Base-by-base conservation (phyloP, 345 rosid species). In the Euphorbia lathyris region DNA sequence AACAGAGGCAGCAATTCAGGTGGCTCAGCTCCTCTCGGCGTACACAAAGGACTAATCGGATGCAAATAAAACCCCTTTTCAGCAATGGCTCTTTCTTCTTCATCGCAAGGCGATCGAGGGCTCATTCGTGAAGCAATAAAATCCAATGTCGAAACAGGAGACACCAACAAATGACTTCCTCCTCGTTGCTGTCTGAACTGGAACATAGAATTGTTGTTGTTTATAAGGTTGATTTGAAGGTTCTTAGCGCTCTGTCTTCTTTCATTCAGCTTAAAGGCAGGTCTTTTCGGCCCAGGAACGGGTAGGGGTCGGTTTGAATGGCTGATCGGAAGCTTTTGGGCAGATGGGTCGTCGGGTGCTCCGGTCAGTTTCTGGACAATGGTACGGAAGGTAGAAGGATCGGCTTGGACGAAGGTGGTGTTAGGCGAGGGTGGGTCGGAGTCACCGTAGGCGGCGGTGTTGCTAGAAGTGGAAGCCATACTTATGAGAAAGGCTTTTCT, bases 321-420 rank as follows among this genome's bases (percentile, higher is more conserved):
- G 51, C 87, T 76, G 63, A 85, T 16, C 0, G 90, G 89, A 59
- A 87, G 86, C 73, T 85, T 86, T 3, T 65, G 89, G 66, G 83
- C n/a, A 26, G 77, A 58, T 40, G 83, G 56, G 36, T 81, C 77
- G 9, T 85, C 92, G 2, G 85, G 77, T 47, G 93, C 90, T 26
- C 98, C 98, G 30, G 98, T 93, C 47, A 93, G 93, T 73, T 83
- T 84, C 72, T 93, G 98, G 66, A 93, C 98, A 52, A 93, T 85
- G 79, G 89, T 71, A 0, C 96, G 92, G 85, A 93, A 93, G 52
- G 74, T 90, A 16, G 93, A 88, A 5, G 96, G 94, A 71, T 93
- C 88, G 48, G 97, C 95, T 72, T 93, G 93, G 72, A 93, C 93
- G 63, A 93, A 90, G 75, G 93, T 90, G 72, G 95, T 93, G 83